Base-by-base conservation (phyloP, 805 yeast genomes). In the Schwanniomyces yamadae region DNA sequence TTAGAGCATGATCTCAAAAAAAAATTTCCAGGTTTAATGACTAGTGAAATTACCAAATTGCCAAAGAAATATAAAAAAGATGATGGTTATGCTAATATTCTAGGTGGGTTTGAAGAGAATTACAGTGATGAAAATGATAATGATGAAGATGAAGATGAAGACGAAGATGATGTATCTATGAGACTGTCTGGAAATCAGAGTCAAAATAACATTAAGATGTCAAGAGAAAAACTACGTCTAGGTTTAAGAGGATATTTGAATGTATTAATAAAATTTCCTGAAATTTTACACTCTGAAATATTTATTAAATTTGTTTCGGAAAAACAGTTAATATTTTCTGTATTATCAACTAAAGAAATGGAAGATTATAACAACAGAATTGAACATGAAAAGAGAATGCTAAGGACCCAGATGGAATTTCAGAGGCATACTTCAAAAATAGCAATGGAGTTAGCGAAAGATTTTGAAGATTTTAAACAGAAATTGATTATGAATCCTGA, bases 171-270 rank as follows among this genome's bases (percentile, higher is more conserved):
- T 7, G n/a, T 9, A 10, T 13, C 32, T 6, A 16, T 6, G 14
- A 23, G 19, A 25, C 18, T n/a, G 5, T 15, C 31, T 9, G 5
- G 5, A 8, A 15, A 25, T 11, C 15, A 13, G 23, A 15, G 19
- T 3, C 39, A 29, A 4, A 17, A 10, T 10, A 20, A 21, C 10
- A 33, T 10, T 10, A 26, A 18, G 23, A 23, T 85, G 20, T 75
- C 80, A 2, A 72, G 95, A 19, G 98, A 91, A 55, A 81, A 79
- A 45, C 73, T 87, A 46, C 67, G 98, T 28, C 69, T 88, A 7
- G 77, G 95, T 0, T 66, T 91, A 29, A 69, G 97, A 31, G 85
- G 88, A 0, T 91, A 85, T 50, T 51, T 91, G 31, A 65, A 72
- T 19, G 56, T 70, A 1, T 57, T 90, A 12, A 50, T 75, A 7